Conservation (phyloP, 305 asterid species). For the Nicotiana rustica region DNA sequence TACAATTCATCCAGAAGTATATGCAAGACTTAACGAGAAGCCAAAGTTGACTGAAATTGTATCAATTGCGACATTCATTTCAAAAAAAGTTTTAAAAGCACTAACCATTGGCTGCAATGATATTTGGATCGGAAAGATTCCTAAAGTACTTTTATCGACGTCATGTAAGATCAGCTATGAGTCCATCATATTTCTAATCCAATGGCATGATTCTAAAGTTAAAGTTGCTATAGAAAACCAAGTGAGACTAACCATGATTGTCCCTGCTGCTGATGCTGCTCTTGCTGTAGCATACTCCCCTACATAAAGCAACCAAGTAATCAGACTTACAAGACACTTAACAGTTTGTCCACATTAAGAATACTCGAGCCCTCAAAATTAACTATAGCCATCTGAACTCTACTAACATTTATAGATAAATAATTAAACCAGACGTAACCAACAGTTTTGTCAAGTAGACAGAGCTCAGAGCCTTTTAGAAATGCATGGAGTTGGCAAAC, state of each 20-base stretch:
- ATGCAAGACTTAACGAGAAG: not conserved
- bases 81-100: slow-evolving; percentile 4
- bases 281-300: slow-evolving; percentile 98
- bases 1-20: not conserved
- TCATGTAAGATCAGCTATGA: not conserved
- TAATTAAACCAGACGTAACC: not conserved
- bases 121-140: not conserved
- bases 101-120: not conserved
- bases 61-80: not conserved
- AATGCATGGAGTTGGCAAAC: slow-evolving; percentile 11
- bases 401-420: not conserved
- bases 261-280: slow-evolving; percentile 94
- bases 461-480: not conserved
- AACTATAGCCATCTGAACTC: not conserved
- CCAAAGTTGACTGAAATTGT: slow-evolving; percentile 16
- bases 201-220: not conserved
- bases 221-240: not conserved
- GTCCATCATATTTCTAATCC: slow-evolving; percentile 4
- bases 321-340: slow-evolving; percentile 29
- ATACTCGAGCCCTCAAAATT: not conserved
- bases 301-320: slow-evolving; percentile 47
- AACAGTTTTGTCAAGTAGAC: slow-evolving; percentile 16
- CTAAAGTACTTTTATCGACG: not conserved
- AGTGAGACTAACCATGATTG: slow-evolving; percentile 79
- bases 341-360: not conserved